A percentile compares a stretch with the other conserved stretches of the same genome.
Conservation (phyloP, 2,329 filamentous ascomycete genomes). For the Clonostachys rosea region DNA sequence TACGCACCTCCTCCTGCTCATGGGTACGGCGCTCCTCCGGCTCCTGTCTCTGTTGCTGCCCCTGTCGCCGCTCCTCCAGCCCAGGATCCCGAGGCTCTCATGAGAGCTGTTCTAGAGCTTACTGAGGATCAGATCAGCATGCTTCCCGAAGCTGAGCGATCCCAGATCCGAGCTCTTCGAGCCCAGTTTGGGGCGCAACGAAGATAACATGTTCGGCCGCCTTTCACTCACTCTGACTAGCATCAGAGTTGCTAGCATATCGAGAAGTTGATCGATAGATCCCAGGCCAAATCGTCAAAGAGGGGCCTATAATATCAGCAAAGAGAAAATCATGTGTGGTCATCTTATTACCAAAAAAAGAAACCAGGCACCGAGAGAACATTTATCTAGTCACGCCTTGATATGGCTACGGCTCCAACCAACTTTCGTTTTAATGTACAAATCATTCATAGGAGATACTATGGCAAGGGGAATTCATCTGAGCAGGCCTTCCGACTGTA, state of each 20-base stretch:
- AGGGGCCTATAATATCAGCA: neutral
- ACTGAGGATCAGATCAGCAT: slow-evolving; percentile 76
- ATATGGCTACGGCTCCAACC: no score
- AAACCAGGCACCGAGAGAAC: no score
- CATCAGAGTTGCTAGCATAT: slow-evolving; percentile 1
- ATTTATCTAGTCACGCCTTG: no score
- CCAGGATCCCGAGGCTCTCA: slow-evolving; percentile 65
- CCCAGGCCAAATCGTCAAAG: neutral
- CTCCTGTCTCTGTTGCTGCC: slow-evolving; percentile 21
- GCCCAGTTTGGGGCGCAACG: slow-evolving; percentile 50
- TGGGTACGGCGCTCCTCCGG: slow-evolving; percentile 24
- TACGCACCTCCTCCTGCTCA: slow-evolving; percentile 39
- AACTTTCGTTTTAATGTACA: no score
- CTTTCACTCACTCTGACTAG: neutral
- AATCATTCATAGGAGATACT: no score
- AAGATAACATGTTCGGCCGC: slow-evolving; percentile 13
- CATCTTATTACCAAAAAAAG: neutral
- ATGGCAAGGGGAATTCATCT: no score
- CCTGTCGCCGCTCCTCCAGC: slow-evolving; percentile 24
- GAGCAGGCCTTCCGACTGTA: no score
- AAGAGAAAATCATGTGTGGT: neutral
- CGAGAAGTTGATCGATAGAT: neutral
- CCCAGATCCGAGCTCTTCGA: slow-evolving; percentile 75
- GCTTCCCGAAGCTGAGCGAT: slow-evolving; percentile 68
- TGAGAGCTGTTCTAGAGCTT: slow-evolving; percentile 78